Conservation (phyloP, 1,284 basidiomycete genomes). For the Papiliotrema flavescens region DNA sequence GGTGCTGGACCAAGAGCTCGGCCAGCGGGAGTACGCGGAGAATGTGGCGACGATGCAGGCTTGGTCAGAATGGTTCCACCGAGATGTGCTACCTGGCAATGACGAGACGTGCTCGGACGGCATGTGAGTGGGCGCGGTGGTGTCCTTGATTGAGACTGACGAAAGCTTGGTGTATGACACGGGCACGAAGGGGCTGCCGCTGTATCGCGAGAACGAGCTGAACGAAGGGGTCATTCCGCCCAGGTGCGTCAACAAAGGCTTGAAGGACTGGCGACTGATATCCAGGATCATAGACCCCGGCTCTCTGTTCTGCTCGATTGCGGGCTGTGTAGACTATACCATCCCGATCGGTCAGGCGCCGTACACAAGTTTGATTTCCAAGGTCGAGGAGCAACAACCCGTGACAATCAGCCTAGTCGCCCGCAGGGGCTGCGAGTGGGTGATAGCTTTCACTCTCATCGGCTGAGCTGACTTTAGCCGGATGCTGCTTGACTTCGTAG, state of each 20-base stretch:
- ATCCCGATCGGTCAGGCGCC: slow-evolving; percentile 51
- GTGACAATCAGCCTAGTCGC: slow-evolving; percentile 50
- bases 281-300: neutral
- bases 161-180: slow-evolving; percentile 11
- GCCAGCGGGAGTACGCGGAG: no score
- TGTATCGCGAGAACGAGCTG: slow-evolving; percentile 13
- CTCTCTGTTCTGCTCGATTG: slow-evolving; percentile 10
- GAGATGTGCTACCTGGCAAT: slow-evolving; percentile 36
- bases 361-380: slow-evolving; percentile 47
- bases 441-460: slow-evolving; percentile 7
- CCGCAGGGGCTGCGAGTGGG: slow-evolving; percentile 50
- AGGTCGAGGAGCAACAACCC: slow-evolving; percentile 46
- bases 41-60: no score
- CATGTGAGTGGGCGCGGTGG: slow-evolving; percentile 11
- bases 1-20: no score
- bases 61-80: slow-evolving; percentile 48
- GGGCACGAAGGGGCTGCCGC: slow-evolving; percentile 4
- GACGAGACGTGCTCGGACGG: slow-evolving; percentile 46
- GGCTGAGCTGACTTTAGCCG: slow-evolving; percentile 7
- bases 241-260: no score
- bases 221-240: no score
- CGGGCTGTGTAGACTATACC: slow-evolving; percentile 47
- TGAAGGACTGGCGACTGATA: no score
- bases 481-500: slow-evolving; percentile 20
- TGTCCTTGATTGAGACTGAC: neutral